phyloP scores from a whole-genome alignment of 2,329 filamentous ascomycete species.

The Diaporthe vexans region DNA sequence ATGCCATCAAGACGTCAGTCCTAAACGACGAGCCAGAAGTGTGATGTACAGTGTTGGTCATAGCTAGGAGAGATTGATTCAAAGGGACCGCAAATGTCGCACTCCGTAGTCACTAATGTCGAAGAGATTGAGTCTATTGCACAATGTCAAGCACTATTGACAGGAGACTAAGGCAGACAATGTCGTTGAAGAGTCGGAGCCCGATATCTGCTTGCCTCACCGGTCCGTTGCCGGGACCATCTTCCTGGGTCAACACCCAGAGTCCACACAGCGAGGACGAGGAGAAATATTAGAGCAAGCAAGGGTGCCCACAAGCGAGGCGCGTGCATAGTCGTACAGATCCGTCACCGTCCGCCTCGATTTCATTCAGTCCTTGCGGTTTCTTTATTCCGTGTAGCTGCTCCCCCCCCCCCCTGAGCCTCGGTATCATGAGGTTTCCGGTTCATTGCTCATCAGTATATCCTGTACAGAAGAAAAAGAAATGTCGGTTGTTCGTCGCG shows the following conservation, averaged over 20 bases:
- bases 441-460: conserved; percentile 42
- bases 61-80: background rate
- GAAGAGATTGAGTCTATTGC: background rate
- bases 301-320: conserved; percentile 17
- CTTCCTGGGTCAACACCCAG: conserved; percentile 23
- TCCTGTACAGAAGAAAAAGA: conserved; percentile 40
- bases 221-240: conserved; percentile 23
- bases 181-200: conserved; percentile 25
- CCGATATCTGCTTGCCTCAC: conserved; percentile 14
- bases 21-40: no score
- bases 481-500: conserved; percentile 13
- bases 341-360: conserved; percentile 33
- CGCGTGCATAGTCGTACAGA: conserved; percentile 40
- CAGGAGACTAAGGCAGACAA: background rate
- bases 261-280: conserved; percentile 7
- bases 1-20: background rate
- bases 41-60: no score
- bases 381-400: conserved; percentile 1
- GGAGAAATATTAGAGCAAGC: conserved; percentile 25
- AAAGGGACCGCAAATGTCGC: background rate
- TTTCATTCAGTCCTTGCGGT: conserved; percentile 33
- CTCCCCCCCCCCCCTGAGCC: conserved; percentile 23
- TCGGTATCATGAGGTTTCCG: conserved; percentile 39
- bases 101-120: background rate
- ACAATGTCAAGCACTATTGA: conserved; percentile 30